A percentile compares a stretch with the other conserved stretches of the same genome.
Evolutionary conservation across 805 yeast genomes (phyloP).

Genomic region (Barnettozyma wickerhamii): DNA sequence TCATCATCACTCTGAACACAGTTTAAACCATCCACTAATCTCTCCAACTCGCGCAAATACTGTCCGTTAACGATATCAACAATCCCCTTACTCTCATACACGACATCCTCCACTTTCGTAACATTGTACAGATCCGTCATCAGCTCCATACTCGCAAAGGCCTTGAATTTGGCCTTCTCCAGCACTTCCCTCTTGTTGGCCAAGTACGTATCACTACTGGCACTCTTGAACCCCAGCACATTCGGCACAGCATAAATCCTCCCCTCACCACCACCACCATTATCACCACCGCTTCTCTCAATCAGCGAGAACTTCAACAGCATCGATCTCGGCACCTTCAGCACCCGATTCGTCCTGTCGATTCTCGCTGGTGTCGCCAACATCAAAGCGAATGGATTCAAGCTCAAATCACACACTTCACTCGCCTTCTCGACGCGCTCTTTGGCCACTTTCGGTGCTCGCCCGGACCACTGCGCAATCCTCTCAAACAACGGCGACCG

Average conservation of each 20-base stretch:
- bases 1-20: neutral
- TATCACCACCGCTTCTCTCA: too few species aligned
- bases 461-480: constrained; percentile 11
- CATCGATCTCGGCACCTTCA: constrained; percentile 12
- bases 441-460: neutral
- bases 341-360: constrained; percentile 32
- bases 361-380: constrained; percentile 41
- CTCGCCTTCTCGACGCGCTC: too few species aligned
- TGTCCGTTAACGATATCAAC: neutral
- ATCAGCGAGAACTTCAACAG: constrained; percentile 10
- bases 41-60: neutral
- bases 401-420: too few species aligned
- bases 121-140: constrained; percentile 9
- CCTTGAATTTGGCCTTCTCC: constrained; percentile 6
- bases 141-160: constrained; percentile 16
- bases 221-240: constrained; percentile 3
- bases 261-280: constrained; percentile 1
- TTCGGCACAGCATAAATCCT: constrained; percentile 14
- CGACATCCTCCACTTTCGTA: constrained; percentile 9
- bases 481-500: constrained; percentile 11
- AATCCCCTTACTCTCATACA: neutral
- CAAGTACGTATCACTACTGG: constrained; percentile 13
- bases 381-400: constrained; percentile 36
- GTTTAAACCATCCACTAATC: neutral
- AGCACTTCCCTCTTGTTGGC: constrained; percentile 8